Conservation (phyloP, 352 stramenopile genomes). For the Albugo candida region DNA sequence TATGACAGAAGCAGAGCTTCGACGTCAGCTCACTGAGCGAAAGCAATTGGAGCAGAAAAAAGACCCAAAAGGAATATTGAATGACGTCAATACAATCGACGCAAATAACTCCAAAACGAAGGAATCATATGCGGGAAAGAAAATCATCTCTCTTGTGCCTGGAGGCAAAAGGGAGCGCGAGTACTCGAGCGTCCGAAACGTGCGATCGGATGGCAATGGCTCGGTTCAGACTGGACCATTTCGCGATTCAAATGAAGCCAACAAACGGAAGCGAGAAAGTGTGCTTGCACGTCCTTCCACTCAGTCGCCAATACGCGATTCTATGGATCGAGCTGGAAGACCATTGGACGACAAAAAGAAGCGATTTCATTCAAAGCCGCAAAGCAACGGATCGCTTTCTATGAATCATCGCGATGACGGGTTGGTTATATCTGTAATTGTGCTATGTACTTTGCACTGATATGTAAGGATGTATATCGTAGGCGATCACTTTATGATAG, state of each 20-base stretch:
- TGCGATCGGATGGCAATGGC: background rate
- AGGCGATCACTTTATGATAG: no score
- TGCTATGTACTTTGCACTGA: no score
- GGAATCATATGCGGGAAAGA: conserved; percentile 12
- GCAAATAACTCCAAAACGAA: conserved; percentile 9
- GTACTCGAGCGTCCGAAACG: background rate
- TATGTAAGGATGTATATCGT: no score
- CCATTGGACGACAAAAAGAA: no score
- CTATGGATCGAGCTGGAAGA: no score
- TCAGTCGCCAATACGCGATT: background rate
- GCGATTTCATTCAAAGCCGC: no score
- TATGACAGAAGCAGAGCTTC: conserved; percentile 34
- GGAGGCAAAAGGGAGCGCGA: conserved; percentile 49
- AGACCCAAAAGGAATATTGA: background rate
- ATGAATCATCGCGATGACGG: conserved; percentile 19
- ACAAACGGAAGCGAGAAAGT: conserved; percentile 8
- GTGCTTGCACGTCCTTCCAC: background rate
- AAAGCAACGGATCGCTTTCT: no score
- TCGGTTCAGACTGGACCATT: no score
- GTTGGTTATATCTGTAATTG: no score
- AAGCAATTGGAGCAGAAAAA: conserved; percentile 22
- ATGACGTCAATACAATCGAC: conserved; percentile 1
- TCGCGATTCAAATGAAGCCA: background rate
- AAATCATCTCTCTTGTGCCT: conserved; percentile 67
- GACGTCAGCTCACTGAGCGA: conserved; percentile 52